phyloP scores from a whole-genome alignment of 495 filamentous ascomycete species.

The Hypoxylon intermedium region DNA sequence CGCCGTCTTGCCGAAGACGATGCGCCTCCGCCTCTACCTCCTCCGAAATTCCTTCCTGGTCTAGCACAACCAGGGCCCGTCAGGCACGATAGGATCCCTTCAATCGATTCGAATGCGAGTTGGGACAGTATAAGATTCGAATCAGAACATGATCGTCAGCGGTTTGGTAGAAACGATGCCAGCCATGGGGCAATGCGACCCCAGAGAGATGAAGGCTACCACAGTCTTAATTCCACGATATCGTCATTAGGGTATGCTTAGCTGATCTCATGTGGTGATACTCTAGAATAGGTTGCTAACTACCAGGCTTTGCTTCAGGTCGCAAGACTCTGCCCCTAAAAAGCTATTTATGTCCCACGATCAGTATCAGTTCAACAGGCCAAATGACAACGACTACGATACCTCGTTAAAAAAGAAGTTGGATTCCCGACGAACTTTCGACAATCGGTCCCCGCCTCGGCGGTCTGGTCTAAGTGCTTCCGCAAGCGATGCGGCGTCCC shows the following conservation, averaged over 20 bases:
- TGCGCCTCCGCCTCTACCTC: conserved; percentile 60
- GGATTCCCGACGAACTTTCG: conserved; percentile 67
- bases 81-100: conserved; percentile 38
- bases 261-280: conserved; percentile 1
- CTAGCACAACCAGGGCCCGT: conserved; percentile 34
- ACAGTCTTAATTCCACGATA: conserved; percentile 43
- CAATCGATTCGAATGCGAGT: conserved; percentile 39
- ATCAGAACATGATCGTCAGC: conserved; percentile 26
- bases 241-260: conserved; percentile 40
- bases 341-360: conserved; percentile 54
- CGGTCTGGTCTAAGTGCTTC: conserved; percentile 61
- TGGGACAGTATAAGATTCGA: conserved; percentile 39
- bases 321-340: conserved; percentile 46
- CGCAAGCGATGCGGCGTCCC: conserved; percentile 50
- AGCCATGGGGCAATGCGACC: conserved; percentile 31
- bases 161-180: conserved; percentile 36
- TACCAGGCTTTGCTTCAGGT: conserved; percentile 18
- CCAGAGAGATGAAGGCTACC: conserved; percentile 43
- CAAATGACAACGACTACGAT: conserved; percentile 75
- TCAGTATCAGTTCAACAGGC: conserved; percentile 60
- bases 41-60: conserved; percentile 51
- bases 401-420: conserved; percentile 78
- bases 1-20: conserved; percentile 45
- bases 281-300: conserved; percentile 23
- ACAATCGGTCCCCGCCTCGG: conserved; percentile 60